These are phyloP conservation scores for Wickerhamiella domercqiae DNA, from an alignment of 805 yeast genomes.

Conservation along the genomic window DNA sequence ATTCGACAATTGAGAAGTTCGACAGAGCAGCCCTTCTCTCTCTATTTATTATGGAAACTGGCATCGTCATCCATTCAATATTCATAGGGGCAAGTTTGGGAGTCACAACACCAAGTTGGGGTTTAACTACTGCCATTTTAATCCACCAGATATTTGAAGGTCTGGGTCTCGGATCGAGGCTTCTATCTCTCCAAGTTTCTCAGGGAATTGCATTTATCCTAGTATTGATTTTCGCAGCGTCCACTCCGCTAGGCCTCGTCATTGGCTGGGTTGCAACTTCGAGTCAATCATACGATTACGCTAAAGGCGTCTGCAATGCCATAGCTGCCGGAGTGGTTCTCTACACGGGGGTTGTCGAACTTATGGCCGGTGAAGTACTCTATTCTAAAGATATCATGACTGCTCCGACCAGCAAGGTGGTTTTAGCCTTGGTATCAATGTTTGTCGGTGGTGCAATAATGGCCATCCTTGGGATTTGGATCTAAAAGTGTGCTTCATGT, in stretches of 20 bases:
- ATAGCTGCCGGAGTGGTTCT: conserved; percentile 64
- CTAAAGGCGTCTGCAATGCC: conserved; percentile 61
- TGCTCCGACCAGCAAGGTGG: conserved; percentile 12
- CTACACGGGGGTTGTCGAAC: conserved; percentile 63
- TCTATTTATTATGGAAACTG: conserved; percentile 40
- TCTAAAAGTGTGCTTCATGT: conserved; percentile 24
- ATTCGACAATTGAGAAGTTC: not conserved
- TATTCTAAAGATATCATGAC: conserved; percentile 26
- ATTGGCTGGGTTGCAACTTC: conserved; percentile 61
- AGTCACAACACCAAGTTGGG: conserved; percentile 65
- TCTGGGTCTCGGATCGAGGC: conserved; percentile 66
- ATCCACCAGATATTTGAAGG: conserved; percentile 71
- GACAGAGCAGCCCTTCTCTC: not conserved
- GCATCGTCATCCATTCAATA: conserved; percentile 69
- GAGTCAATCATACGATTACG: conserved; percentile 32
- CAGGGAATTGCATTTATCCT: conserved; percentile 28
- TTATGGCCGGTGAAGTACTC: conserved; percentile 62
- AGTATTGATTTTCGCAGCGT: conserved; percentile 30
- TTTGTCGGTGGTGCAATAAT: conserved; percentile 42
- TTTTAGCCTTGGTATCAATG: conserved; percentile 22
- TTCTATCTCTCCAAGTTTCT: conserved; percentile 31
- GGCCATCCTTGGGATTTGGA: conserved; percentile 56
- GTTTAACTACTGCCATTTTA: conserved; percentile 43
- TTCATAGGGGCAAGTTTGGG: conserved; percentile 69
- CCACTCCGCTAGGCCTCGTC: conserved; percentile 64